Percentiles rank a stretch among this genome's conserved stretches.
Conservation (phyloP, 495 filamentous ascomycete genomes). For the Penicillium manginii region DNA sequence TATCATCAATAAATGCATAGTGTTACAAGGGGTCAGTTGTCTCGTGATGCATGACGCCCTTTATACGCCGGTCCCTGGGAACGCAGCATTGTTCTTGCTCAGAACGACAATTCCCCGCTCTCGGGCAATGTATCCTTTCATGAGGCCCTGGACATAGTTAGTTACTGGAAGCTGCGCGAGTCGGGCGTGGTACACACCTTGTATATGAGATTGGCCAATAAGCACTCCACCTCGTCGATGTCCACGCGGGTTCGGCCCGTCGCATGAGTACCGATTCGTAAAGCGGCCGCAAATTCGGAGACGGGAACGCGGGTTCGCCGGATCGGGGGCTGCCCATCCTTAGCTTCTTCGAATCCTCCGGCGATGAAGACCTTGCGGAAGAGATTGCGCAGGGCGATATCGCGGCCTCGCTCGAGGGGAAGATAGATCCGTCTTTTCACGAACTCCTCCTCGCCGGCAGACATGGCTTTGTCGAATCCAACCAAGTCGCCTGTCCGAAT, state of each 20-base stretch:
- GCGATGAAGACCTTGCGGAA: conserved; percentile 87
- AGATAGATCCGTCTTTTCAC: conserved; percentile 95
- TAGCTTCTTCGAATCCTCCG: conserved; percentile 74
- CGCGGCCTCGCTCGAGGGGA: conserved; percentile 87
- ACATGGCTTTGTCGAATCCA: conserved; percentile 82
- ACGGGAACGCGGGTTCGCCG: conserved; percentile 79
- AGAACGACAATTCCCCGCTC: conserved; percentile 87
- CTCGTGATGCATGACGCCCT: background rate
- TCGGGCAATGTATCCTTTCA: conserved; percentile 97
- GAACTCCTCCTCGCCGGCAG: conserved; percentile 80
- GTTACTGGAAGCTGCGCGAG: conserved; percentile 13
- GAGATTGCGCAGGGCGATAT: conserved; percentile 87
- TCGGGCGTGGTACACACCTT: conserved; percentile 62
- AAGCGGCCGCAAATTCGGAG: conserved; percentile 72
- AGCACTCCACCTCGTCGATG: conserved; percentile 91
- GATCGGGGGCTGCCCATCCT: conserved; percentile 63
- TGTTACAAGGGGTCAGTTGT: background rate
- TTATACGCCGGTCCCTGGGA: conserved; percentile 92
- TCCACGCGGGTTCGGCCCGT: conserved; percentile 70
- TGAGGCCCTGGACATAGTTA: conserved; percentile 65
- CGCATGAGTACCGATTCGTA: conserved; percentile 54
- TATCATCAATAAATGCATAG: background rate
- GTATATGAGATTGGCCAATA: conserved; percentile 94
- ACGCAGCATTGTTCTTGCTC: conserved; percentile 81
- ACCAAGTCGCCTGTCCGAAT: conserved; percentile 82